Evolutionary conservation across 2,329 filamentous ascomycete species (phyloP), one percentile per base, ranked within the genome.

Genomic region (Fusarium sp.): DNA sequence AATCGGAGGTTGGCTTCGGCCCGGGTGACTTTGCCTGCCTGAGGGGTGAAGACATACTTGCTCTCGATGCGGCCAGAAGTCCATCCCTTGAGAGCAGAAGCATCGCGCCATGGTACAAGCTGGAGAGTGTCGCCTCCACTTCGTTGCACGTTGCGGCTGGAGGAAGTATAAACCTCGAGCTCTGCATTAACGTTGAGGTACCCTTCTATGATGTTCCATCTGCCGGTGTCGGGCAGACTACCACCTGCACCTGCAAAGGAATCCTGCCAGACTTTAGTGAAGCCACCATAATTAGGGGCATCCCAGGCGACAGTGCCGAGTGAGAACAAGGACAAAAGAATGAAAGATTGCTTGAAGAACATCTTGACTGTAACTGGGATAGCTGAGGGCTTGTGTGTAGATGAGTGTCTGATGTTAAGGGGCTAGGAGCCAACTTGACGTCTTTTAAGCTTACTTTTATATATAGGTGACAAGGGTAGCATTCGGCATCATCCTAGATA

Each of bases 41-140:
- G 41, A 0, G 84, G 83, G 0, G 80, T 83, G 75, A 83, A 85
- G 7, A 80, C 78, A 62, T 82, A 81, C 45, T 75, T 80, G 62
- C 79, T 81, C 75, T 86, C 84, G 57, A 86, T 72, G 15, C 84
- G 81, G 2, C 81, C 83, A 1, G 83, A 85, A 0, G 83, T 85
- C 84, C 84, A 86, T 12, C 77, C 72, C 4, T 78, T 77, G 2
- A 67, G 66, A 26, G 72, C 62, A 3, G 70, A 72, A 8, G 60
- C 42, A 40, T 81, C 77, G 18, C 75, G 74, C 72, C 79, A 80
- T 1, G 84, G 84, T 0, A 86, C 80, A 49, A 86, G 77, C 73
- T 86, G 84, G 5, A 86, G 75, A 0, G 84, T 86, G 6, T 75
- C 66, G 11, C 83, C 84, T 5, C 84, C 84, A 16, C 81, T 83